phyloP scores from a whole-genome alignment of 176 grass and related monocot species.

The Carex pumila region DNA sequence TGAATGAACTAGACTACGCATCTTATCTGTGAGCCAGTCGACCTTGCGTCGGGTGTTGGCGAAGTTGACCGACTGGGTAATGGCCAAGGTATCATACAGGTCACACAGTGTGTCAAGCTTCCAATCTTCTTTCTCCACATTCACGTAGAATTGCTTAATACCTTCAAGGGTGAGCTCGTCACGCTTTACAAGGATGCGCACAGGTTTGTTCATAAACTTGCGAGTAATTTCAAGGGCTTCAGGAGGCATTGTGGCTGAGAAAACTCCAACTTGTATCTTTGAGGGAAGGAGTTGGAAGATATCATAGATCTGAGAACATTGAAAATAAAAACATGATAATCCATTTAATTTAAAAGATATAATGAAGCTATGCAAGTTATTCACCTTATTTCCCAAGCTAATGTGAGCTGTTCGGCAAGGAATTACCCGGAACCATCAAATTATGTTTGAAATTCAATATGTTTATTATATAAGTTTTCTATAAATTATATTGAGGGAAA shows the following conservation, averaged over 20 bases:
- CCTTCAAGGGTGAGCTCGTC: constrained; percentile 92
- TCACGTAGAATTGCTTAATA: constrained; percentile 94
- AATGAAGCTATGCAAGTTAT: background rate
- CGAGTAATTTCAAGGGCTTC: constrained; percentile 87
- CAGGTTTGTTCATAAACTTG: constrained; percentile 93
- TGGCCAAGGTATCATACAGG: constrained; percentile 79
- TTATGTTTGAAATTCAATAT: background rate
- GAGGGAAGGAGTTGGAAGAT: constrained; percentile 83
- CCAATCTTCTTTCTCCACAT: constrained; percentile 90
- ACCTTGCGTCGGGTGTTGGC: constrained; percentile 93
- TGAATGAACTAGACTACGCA: no score
- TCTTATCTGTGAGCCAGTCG: constrained; percentile 89
- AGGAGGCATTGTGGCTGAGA: constrained; percentile 89
- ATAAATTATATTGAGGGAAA: background rate
- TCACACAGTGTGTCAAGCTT: constrained; percentile 92
- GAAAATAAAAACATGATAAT: background rate
- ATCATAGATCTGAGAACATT: constrained; percentile 66
- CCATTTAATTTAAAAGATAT: background rate
- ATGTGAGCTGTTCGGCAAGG: background rate
- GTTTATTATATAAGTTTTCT: background rate
- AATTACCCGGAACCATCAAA: background rate
- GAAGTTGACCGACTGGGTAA: constrained; percentile 88
- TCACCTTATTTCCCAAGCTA: background rate
- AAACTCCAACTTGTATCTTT: constrained; percentile 84
- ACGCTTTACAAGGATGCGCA: constrained; percentile 94